Evolutionary conservation across 805 yeast genomes (phyloP).

Genomic region (Yamadazyma kitorensis): DNA sequence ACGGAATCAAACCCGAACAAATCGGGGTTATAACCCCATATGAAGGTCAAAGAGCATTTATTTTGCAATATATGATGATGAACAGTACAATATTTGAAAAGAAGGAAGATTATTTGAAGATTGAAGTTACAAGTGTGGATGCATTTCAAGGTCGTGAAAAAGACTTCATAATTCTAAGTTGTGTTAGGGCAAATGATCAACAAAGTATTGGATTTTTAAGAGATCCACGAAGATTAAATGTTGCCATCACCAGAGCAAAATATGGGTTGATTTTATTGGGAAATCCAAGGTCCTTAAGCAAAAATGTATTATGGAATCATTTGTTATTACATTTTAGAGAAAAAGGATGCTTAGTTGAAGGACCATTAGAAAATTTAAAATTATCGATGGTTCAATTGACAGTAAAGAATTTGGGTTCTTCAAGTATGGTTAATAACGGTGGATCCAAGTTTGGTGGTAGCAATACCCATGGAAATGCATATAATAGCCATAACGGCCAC

Average conservation of each 20-base stretch:
- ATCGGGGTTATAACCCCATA: conserved; percentile 94
- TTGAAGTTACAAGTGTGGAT: conserved; percentile 71
- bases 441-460: neutral
- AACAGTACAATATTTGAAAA: conserved; percentile 58
- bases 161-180: conserved; percentile 40
- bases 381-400: conserved; percentile 57
- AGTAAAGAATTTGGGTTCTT: conserved; percentile 26
- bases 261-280: conserved; percentile 61
- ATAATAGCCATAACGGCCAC: neutral
- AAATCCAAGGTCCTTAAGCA: conserved; percentile 73
- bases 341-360: conserved; percentile 86
- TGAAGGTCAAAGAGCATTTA: conserved; percentile 87
- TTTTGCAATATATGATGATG: conserved; percentile 73
- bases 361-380: conserved; percentile 76
- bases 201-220: conserved; percentile 41
- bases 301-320: conserved; percentile 74
- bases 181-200: conserved; percentile 43
- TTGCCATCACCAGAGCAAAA: conserved; percentile 43
- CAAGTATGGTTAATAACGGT: neutral
- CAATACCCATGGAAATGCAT: too few relatives aligned
- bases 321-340: conserved; percentile 76
- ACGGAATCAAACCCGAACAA: conserved; percentile 75
- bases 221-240: conserved; percentile 44
- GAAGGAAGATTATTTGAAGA: conserved; percentile 59
- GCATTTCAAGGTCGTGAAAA: conserved; percentile 46